Percentiles rank a stretch among this genome's conserved stretches.
phyloP scores from a whole-genome alignment of 345 rosid genomes.

The Eucalyptus decipiens region DNA sequence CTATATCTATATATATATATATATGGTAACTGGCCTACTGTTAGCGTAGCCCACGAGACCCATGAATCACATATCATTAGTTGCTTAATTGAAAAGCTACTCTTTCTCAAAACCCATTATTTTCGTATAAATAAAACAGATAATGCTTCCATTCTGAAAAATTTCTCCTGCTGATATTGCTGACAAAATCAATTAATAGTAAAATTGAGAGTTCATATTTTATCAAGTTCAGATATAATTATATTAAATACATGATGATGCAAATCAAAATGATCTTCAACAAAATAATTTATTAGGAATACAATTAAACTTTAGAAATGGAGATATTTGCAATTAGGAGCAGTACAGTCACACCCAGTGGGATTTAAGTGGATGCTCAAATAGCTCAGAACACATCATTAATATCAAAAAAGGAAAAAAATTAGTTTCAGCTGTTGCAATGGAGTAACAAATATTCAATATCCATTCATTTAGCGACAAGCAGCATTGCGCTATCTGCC shows the following conservation, averaged over 20 bases:
- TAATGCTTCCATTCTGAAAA: neutral
- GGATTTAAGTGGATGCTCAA: neutral
- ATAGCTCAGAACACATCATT: neutral
- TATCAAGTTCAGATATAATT: neutral
- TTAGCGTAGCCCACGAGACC: neutral
- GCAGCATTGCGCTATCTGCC: neutral
- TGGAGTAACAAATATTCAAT: neutral
- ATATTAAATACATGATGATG: neutral
- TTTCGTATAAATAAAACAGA: neutral
- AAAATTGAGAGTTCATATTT: neutral
- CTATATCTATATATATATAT: neutral
- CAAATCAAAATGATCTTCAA: neutral
- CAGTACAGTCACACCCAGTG: neutral
- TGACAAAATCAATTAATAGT: neutral
- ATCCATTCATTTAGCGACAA: neutral
- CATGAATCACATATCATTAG: neutral
- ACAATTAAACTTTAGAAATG: neutral
- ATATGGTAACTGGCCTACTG: neutral
- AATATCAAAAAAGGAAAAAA: neutral
- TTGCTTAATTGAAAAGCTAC: neutral
- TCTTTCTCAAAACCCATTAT: neutral
- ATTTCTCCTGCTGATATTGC: neutral
- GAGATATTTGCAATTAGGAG: neutral
- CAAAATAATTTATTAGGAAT: neutral
- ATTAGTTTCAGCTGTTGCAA: neutral